phyloP scores from a whole-genome alignment of 1,284 basidiomycete genomes.

The Cryptococcus sp. region DNA sequence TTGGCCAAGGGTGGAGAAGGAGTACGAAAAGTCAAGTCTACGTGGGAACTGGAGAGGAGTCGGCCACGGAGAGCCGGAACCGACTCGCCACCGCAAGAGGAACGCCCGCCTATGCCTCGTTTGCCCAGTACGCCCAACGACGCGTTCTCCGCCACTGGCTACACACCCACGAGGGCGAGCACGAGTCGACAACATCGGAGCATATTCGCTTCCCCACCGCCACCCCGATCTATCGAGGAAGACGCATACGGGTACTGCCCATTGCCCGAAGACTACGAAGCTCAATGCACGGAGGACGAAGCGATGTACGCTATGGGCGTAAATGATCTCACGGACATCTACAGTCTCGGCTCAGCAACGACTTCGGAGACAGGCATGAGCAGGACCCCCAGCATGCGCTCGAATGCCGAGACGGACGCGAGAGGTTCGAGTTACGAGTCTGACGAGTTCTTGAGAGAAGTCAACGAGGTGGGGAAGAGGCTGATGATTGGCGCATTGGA shows the following conservation, averaged over 20 bases:
- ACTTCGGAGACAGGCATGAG: neutral
- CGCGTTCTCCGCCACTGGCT: slow-evolving; percentile 6
- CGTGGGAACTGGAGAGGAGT: slow-evolving; percentile 31
- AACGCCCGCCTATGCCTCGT: slow-evolving; percentile 23
- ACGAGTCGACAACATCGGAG: neutral
- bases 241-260: slow-evolving; percentile 42
- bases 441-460: slow-evolving; percentile 14
- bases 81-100: slow-evolving; percentile 29
- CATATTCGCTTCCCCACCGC: slow-evolving; percentile 17
- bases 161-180: slow-evolving; percentile 8
- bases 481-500: slow-evolving; percentile 26
- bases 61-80: slow-evolving; percentile 16
- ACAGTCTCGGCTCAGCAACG: slow-evolving; percentile 24
- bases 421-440: slow-evolving; percentile 5
- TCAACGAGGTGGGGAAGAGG: slow-evolving; percentile 21
- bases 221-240: slow-evolving; percentile 25
- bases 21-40: slow-evolving; percentile 40
- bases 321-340: slow-evolving; percentile 21
- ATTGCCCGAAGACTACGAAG: slow-evolving; percentile 46
- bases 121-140: slow-evolving; percentile 7
- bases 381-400: slow-evolving; percentile 3
- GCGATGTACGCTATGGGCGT: slow-evolving; percentile 27
- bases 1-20: slow-evolving; percentile 36
- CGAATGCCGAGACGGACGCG: slow-evolving; percentile 15
- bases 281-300: slow-evolving; percentile 42